Evolutionary conservation across 768 basidiomycete species (phyloP).

Genomic region (Mycena rebaudengoi): DNA sequence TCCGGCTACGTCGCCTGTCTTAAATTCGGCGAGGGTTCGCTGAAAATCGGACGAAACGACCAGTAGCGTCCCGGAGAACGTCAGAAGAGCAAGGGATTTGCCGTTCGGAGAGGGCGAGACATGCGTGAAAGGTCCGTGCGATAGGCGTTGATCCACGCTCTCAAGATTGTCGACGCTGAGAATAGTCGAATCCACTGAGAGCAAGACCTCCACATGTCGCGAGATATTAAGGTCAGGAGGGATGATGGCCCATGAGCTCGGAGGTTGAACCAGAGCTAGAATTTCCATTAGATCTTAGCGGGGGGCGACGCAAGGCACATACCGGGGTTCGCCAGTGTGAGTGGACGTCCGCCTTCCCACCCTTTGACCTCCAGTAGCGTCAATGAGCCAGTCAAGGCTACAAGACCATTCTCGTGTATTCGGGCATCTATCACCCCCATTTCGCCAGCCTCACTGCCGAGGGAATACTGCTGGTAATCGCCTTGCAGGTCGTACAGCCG

Average conservation of each 20-base stretch:
- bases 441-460: slow-evolving; percentile 85
- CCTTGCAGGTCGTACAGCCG: slow-evolving; percentile 88
- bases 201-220: slow-evolving; percentile 87
- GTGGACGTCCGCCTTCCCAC: slow-evolving; percentile 82
- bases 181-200: slow-evolving; percentile 84
- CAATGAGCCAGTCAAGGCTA: slow-evolving; percentile 82
- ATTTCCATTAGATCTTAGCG: slow-evolving; percentile 1
- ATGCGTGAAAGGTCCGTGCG: slow-evolving; percentile 88
- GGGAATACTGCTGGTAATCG: slow-evolving; percentile 85
- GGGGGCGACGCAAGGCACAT: slow-evolving; percentile 29
- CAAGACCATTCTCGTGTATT: slow-evolving; percentile 87
- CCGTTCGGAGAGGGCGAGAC: slow-evolving; percentile 94
- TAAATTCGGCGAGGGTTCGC: slow-evolving; percentile 87
- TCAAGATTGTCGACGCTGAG: slow-evolving; percentile 90
- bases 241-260: slow-evolving; percentile 87
- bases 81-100: slow-evolving; percentile 87
- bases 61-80: slow-evolving; percentile 77
- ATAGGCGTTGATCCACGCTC: slow-evolving; percentile 85
- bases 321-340: slow-evolving; percentile 81
- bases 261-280: slow-evolving; percentile 78
- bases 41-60: slow-evolving; percentile 97
- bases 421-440: slow-evolving; percentile 85
- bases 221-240: slow-evolving; percentile 91
- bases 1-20: slow-evolving; percentile 64
- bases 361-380: slow-evolving; percentile 87